Evolutionary conservation across 768 basidiomycete species (phyloP).

Genomic region (Naganishia vaughanmartiniae): DNA sequence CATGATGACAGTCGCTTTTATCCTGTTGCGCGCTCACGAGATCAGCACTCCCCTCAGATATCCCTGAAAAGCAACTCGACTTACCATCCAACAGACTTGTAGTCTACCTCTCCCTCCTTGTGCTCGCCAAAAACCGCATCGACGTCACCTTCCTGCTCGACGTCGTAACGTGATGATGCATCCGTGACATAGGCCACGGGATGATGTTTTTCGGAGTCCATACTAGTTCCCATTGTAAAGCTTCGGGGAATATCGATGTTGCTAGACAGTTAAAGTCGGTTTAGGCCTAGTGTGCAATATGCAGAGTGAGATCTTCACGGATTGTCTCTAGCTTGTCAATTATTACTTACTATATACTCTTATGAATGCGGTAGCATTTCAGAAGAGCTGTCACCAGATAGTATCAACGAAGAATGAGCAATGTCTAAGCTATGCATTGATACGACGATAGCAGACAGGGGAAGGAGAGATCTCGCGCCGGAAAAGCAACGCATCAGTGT

Average conservation of each 20-base stretch:
- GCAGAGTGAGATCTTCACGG: background rate
- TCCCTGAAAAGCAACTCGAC: constrained; percentile 1
- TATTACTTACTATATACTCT: background rate
- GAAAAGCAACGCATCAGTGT: background rate
- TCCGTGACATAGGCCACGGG: constrained; percentile 12
- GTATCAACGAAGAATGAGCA: background rate
- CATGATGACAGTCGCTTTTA: constrained; percentile 40
- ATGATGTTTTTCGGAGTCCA: background rate
- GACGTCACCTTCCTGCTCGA: constrained; percentile 26
- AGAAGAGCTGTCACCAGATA: background rate
- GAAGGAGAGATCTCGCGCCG: background rate
- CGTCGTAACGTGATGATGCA: background rate
- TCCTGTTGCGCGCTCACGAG: constrained; percentile 30
- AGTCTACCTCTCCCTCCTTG: constrained; percentile 39
- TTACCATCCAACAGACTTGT: constrained; percentile 42
- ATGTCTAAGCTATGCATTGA: background rate
- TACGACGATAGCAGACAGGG: background rate
- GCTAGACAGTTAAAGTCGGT: background rate
- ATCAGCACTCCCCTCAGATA: background rate
- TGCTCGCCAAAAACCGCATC: constrained; percentile 41
- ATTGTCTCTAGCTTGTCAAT: background rate
- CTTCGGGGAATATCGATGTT: background rate
- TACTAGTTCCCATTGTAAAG: constrained; percentile 9
- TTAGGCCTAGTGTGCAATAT: background rate
- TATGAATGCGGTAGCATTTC: background rate